Evolutionary conservation across 2,329 filamentous ascomycete genomes (phyloP), one percentile per base, ranked within the genome.

Genomic region (Penicillium griseofulvum): DNA sequence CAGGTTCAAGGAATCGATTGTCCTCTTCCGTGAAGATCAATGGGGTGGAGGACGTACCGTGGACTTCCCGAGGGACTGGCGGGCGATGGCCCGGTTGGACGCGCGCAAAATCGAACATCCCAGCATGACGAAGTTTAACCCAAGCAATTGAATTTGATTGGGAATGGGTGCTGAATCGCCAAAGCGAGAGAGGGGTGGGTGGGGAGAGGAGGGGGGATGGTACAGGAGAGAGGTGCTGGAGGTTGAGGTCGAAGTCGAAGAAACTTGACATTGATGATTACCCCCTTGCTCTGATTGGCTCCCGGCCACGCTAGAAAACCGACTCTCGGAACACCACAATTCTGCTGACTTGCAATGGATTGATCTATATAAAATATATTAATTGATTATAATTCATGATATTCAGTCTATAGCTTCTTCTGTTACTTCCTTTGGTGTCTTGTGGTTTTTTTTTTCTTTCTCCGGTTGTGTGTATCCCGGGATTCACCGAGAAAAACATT

Each of bases 41-140:
- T 71, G 65, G 69, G 55, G 55, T 55, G 56, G 74, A 76, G 72
- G 78, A 79, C 86, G 83, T 86, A 90, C 91, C 87, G 87, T 90
- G 73, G 87, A 81, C 75, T 85, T 84, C 76, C 85, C 81, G 75
- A 87, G 82, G 78, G 84, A 83, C 82, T 88, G 88, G 81, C 86
- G 83, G 72, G 87, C 84, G 78, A 87, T 83, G 82, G 87, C 88
- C 82, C 91, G 83, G 74, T 88, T 84, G 86, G 91, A 91, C 85
- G 89, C 84, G 77, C 91, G 91, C 84, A 95, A 81, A 81, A 86
- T 86, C 80, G 91, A 91, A 84, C 91, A 89, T 81, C 90, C 89
- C 85, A 97, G 87, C 93, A 97, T 97, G 83, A 67, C 63, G 57
- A 68, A 71, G 65, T 66, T 59, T 64, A 66, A 70, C 70, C 73